Percentiles rank a stretch among this genome's conserved stretches.
Conservation (phyloP, 306 rosid genomes). For the Castanea crenata region DNA sequence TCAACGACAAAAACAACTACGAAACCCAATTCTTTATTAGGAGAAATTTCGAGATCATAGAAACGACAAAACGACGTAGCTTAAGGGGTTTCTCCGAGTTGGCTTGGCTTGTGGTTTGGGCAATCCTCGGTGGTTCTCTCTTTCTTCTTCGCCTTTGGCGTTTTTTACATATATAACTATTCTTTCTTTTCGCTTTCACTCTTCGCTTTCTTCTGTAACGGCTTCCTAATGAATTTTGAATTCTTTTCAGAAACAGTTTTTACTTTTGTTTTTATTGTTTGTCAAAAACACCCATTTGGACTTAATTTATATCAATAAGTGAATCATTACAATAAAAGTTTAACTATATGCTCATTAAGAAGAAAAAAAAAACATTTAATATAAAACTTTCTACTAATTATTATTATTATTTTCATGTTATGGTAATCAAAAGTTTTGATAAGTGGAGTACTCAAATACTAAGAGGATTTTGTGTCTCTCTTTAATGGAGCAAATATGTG, state of each 20-base stretch:
- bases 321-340: too few species aligned
- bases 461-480: background rate
- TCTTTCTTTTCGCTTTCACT: background rate
- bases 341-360: too few species aligned
- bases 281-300: background rate
- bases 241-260: background rate
- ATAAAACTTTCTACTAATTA: too few species aligned
- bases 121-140: background rate
- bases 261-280: background rate
- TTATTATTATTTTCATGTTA: too few species aligned
- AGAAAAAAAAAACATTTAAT: too few species aligned
- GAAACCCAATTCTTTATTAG: background rate
- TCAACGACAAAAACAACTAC: background rate
- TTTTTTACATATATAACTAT: slow-evolving; percentile 10
- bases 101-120: background rate
- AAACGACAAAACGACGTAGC: slow-evolving; percentile 26
- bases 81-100: slow-evolving; percentile 10
- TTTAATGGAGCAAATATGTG: background rate
- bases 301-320: too few species aligned
- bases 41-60: slow-evolving; percentile 17
- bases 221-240: background rate
- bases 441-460: background rate
- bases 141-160: background rate
- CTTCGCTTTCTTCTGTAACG: slow-evolving; percentile 27
- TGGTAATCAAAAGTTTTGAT: too few species aligned